phyloP scores from a whole-genome alignment of 192 early-diverging fungal species.

The Gryganskiella cystojenkinii region DNA sequence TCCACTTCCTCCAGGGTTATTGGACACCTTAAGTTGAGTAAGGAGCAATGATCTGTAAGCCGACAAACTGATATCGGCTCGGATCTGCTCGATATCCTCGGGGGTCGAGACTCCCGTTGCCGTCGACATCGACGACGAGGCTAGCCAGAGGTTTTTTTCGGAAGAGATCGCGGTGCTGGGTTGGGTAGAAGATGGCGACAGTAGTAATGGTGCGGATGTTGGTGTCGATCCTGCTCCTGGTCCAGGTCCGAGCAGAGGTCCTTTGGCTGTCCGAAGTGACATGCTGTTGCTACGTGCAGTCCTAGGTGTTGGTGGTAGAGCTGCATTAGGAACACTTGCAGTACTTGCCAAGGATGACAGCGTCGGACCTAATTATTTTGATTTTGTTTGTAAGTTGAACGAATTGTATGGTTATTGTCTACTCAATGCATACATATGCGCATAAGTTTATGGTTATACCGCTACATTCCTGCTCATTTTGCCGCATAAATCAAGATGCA shows the following conservation, averaged over 20 bases:
- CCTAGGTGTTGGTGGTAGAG: constrained; percentile 7
- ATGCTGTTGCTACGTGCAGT: constrained; percentile 6
- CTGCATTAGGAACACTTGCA: no score
- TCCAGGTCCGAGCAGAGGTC: not conserved
- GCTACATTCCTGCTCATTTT: no score
- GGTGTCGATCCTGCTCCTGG: not conserved
- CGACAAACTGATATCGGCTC: constrained; percentile 41
- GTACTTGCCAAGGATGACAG: no score
- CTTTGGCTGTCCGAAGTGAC: not conserved
- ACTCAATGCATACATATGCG: no score
- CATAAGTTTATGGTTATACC: no score
- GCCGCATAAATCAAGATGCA: no score
- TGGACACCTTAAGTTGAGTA: constrained; percentile 38
- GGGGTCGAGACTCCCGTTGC: constrained; percentile 19
- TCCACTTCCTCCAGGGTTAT: constrained; percentile 10
- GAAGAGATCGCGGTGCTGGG: constrained; percentile 26
- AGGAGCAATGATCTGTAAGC: constrained; percentile 47
- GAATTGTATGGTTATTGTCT: no score
- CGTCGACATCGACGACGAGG: no score
- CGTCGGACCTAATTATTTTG: no score
- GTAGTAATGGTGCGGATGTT: constrained; percentile 20
- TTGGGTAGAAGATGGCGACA: constrained; percentile 31
- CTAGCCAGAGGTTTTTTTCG: constrained; percentile 35
- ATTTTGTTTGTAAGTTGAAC: no score
- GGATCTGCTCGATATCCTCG: constrained; percentile 49